Conservation (phyloP, 805 yeast species). For the Zygoascus ofunaensis region DNA sequence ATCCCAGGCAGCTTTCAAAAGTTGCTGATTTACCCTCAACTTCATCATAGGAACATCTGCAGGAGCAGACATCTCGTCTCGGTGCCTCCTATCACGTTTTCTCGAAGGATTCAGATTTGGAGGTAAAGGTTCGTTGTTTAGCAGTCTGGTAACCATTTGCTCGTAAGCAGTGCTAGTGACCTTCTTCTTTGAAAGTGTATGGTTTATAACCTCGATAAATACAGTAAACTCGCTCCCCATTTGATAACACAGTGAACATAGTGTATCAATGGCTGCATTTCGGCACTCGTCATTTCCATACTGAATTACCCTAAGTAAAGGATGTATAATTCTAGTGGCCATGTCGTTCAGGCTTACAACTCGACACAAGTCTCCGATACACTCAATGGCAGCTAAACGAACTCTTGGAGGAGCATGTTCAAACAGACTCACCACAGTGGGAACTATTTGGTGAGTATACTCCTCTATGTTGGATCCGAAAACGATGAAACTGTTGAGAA, state of each 20-base stretch:
- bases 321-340: conserved; percentile 85
- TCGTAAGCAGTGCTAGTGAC: conserved; percentile 71
- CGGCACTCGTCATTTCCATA: conserved; percentile 48
- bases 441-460: conserved; percentile 77
- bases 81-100: conserved; percentile 39
- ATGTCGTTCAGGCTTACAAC: conserved; percentile 69
- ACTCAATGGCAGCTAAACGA: conserved; percentile 65
- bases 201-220: conserved; percentile 74
- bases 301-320: conserved; percentile 60
- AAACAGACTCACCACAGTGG: conserved; percentile 71
- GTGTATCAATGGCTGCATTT: conserved; percentile 62
- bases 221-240: conserved; percentile 77
- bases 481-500: conserved; percentile 70
- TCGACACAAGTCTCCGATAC: conserved; percentile 73
- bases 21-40: conserved; percentile 57
- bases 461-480: conserved; percentile 88
- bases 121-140: conserved; percentile 82
- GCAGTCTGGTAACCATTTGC: conserved; percentile 63
- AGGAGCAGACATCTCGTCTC: conserved; percentile 42
- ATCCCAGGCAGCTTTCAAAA: conserved; percentile 81
- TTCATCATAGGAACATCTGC: conserved; percentile 64
- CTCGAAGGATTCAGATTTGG: conserved; percentile 48
- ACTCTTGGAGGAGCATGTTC: conserved; percentile 56
- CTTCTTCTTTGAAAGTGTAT: conserved; percentile 46
- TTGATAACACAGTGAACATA: conserved; percentile 64